Evolutionary conservation across 345 rosid species (phyloP).

Genomic region (Pistacia atlantica): DNA sequence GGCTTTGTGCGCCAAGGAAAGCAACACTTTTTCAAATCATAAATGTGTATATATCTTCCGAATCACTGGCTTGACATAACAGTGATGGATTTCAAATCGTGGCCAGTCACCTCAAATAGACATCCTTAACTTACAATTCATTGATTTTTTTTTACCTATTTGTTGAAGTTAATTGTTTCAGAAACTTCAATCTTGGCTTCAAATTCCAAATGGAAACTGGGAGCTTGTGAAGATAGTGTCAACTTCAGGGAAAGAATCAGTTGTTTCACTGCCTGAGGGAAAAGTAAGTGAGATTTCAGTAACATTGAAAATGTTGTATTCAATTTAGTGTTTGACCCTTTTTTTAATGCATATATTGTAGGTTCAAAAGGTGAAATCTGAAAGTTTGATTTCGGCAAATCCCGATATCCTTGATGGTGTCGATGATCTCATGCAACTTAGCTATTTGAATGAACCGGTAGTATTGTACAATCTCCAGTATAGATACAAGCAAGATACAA

Average conservation of each 20-base stretch:
- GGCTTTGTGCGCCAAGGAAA: too few relatives aligned
- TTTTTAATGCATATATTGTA: slow-evolving; percentile 25
- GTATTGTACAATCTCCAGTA: slow-evolving; percentile 88
- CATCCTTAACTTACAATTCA: not conserved
- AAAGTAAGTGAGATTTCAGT: slow-evolving; percentile 54
- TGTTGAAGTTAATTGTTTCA: slow-evolving; percentile 38
- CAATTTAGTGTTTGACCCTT: slow-evolving; percentile 12
- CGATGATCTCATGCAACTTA: slow-evolving; percentile 97
- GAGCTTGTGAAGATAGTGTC: slow-evolving; percentile 75
- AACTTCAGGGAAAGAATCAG: slow-evolving; percentile 65
- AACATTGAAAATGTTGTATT: slow-evolving; percentile 18
- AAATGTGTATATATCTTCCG: too few relatives aligned
- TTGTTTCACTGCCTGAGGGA: slow-evolving; percentile 71
- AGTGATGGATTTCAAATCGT: slow-evolving; percentile 10
- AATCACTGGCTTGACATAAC: not conserved
- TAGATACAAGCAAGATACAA: slow-evolving; percentile 88
- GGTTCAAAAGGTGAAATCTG: slow-evolving; percentile 73
- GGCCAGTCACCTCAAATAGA: not conserved
- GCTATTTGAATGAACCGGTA: slow-evolving; percentile 95
- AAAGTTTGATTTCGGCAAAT: slow-evolving; percentile 81
- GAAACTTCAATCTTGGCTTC: slow-evolving; percentile 90
- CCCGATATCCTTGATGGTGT: slow-evolving; percentile 99
- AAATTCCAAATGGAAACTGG: slow-evolving; percentile 87
- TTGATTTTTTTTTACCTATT: slow-evolving; percentile 22
- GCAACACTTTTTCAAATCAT: too few relatives aligned